Evolutionary conservation across 495 filamentous ascomycete species (phyloP), one percentile per base, ranked within the genome.

Genomic region (Penicillium cosmopolitanum): DNA sequence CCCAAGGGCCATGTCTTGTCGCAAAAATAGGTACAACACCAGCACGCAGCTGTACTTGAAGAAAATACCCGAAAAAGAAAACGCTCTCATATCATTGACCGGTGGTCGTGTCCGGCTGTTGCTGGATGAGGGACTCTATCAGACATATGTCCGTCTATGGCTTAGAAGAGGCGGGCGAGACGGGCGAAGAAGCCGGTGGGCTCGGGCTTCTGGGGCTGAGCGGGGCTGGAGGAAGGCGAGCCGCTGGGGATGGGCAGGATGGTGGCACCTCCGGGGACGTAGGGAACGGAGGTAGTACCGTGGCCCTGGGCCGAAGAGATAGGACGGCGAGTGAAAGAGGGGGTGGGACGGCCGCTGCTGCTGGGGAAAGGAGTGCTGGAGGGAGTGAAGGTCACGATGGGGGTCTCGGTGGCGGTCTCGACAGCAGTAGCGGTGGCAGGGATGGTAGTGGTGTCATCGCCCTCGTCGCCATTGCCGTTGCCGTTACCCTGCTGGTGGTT

Each of bases 301-400:
- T 9, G 23, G 46, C 42, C 16, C 8, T 6, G 16, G 43, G 43
- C 43, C 43, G 46, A 28, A 18, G 46, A 48, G 46, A 25, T 75
- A 53, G 72, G 60, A 64, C 80, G 76, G 58, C 74, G 74, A 23
- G 72, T 73, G 44, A 75, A 66, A 15, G 71, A 59, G 42, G 60
- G 55, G 11, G 38, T 18, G 0, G 47, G 34, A 54, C 67, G 68
- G 58, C 62, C 75, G 48, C 65, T 67, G 56, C 64, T 65, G 47
- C 69, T 66, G 63, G 70, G 64, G 65, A 61, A 60, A 64, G 61
- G 38, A 59, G 36, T 7, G 28, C 28, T 31, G 28, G 28, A 31
- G 28, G 28, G 28, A 31, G 28, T 31, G 28, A 31, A 70, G 63
- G 78, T 78, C 65, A 58, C 64, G 64, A 61, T 71, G 54, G 73